Evolutionary conservation across 768 basidiomycete species (phyloP).

Genomic region (Mycena venus): DNA sequence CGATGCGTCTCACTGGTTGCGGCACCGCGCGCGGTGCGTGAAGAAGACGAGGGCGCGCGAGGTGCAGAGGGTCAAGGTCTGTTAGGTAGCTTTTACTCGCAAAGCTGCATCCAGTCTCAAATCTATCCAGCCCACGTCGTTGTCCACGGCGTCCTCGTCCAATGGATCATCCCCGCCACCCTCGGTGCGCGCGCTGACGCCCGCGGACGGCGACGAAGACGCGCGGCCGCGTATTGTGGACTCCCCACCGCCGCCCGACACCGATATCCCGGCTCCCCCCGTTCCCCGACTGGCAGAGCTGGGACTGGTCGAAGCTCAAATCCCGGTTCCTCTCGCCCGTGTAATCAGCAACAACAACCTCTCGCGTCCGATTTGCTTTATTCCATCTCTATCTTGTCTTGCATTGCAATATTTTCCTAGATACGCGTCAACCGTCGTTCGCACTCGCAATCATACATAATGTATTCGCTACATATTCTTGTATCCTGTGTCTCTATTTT

Average conservation of each 20-base stretch:
- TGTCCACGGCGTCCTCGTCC: not conserved
- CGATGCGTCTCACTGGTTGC: constrained; percentile 77
- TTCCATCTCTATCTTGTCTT: not conserved
- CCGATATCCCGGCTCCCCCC: not conserved
- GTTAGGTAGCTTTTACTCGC: not conserved
- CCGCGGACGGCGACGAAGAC: constrained; percentile 8
- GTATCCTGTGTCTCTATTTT: not conserved
- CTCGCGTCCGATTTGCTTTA: not conserved
- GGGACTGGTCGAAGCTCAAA: constrained; percentile 55
- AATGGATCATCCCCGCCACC: constrained; percentile 9
- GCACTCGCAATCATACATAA: not conserved
- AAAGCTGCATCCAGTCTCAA: no score
- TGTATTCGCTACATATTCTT: constrained; percentile 15
- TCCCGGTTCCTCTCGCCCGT: constrained; percentile 5
- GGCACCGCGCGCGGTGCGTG: constrained; percentile 72
- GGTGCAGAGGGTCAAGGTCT: constrained; percentile 15
- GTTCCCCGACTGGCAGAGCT: constrained; percentile 50
- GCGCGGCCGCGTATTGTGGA: not conserved
- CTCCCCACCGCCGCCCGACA: not conserved
- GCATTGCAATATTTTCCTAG: not conserved
- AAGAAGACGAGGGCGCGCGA: constrained; percentile 52
- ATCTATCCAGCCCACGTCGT: not conserved
- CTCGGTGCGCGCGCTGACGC: constrained; percentile 24
- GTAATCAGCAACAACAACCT: not conserved
- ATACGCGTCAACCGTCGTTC: not conserved